Evolutionary conservation across 768 basidiomycete genomes (phyloP).

Genomic region (Suillus luteus): DNA sequence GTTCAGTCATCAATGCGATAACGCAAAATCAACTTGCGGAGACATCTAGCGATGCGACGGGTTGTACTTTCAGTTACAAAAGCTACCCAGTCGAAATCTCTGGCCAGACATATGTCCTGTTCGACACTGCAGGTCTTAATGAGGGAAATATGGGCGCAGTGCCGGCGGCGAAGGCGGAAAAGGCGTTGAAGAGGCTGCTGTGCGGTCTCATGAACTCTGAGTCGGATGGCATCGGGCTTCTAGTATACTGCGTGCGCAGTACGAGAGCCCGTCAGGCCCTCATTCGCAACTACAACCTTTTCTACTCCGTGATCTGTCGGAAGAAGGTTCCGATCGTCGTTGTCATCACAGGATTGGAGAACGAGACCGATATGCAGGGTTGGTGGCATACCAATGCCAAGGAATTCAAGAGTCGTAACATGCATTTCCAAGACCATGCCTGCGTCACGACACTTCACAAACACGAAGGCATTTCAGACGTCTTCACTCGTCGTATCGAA

Average conservation of each 20-base stretch:
- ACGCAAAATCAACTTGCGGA: slow-evolving; percentile 25
- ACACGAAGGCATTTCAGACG: slow-evolving; percentile 7
- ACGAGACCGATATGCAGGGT: slow-evolving; percentile 30
- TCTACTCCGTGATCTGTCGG: slow-evolving; percentile 37
- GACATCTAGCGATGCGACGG: slow-evolving; percentile 34
- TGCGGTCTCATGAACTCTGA: slow-evolving; percentile 22
- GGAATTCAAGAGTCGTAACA: slow-evolving; percentile 26
- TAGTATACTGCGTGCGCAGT: slow-evolving; percentile 29
- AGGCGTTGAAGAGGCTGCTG: slow-evolving; percentile 27
- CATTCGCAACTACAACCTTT: slow-evolving; percentile 40
- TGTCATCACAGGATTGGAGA: slow-evolving; percentile 41
- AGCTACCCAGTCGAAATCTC: slow-evolving; percentile 30
- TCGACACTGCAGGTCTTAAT: slow-evolving; percentile 44
- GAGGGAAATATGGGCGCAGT: slow-evolving; percentile 35
- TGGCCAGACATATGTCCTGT: slow-evolving; percentile 28
- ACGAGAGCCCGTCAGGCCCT: slow-evolving; percentile 28
- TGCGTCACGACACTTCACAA: slow-evolving; percentile 13
- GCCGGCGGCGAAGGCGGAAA: slow-evolving; percentile 32
- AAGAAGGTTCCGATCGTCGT: slow-evolving; percentile 39
- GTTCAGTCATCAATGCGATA: slow-evolving; percentile 33
- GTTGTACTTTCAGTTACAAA: slow-evolving; percentile 37
- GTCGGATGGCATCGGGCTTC: slow-evolving; percentile 15
- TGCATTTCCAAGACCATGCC: slow-evolving; percentile 39
- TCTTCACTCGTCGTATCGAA: background rate
- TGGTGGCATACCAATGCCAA: slow-evolving; percentile 38